These are phyloP conservation scores for Neurospora sp. DNA, from an alignment of 2,329 filamentous ascomycete genomes.

Conservation along the genomic window DNA sequence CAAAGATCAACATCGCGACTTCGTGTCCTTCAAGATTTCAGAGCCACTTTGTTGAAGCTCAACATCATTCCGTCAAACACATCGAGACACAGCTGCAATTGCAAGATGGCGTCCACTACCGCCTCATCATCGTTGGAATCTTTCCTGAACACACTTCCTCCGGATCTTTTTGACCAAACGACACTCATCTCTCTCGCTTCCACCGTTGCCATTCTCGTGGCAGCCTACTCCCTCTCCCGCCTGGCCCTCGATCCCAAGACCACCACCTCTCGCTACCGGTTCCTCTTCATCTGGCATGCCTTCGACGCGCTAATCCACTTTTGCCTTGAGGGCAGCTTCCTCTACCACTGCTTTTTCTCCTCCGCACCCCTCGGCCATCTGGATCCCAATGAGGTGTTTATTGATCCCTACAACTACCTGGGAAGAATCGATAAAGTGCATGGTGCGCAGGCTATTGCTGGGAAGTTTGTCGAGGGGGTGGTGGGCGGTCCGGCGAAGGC, in stretches of 20 bases:
- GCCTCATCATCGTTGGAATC: not conserved
- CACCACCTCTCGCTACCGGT: slow-evolving; percentile 49
- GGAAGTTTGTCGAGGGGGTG: slow-evolving; percentile 44
- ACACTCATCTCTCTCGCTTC: slow-evolving; percentile 49
- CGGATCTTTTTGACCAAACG: slow-evolving; percentile 48
- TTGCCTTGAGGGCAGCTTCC: slow-evolving; percentile 79
- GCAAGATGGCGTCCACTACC: slow-evolving; percentile 6
- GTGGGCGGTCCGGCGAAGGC: slow-evolving; percentile 45
- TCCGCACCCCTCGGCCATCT: slow-evolving; percentile 29
- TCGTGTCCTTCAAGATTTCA: not conserved
- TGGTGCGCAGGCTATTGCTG: slow-evolving; percentile 46
- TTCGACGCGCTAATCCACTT: slow-evolving; percentile 91
- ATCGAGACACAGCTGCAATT: not conserved
- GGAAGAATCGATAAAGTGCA: slow-evolving; percentile 39
- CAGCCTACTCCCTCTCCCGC: slow-evolving; percentile 40
- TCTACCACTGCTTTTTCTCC: slow-evolving; percentile 87
- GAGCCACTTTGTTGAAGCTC: not conserved
- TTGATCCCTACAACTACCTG: slow-evolving; percentile 40
- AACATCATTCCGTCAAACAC: not conserved
- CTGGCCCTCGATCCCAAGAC: slow-evolving; percentile 36
- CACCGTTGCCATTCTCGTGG: slow-evolving; percentile 40
- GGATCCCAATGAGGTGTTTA: slow-evolving; percentile 28
- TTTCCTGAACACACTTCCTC: slow-evolving; percentile 30
- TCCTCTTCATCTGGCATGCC: slow-evolving; percentile 89
- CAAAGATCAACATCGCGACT: not conserved